Conservation (phyloP, 2,329 filamentous ascomycete species). For the Phialophora macrospora region DNA sequence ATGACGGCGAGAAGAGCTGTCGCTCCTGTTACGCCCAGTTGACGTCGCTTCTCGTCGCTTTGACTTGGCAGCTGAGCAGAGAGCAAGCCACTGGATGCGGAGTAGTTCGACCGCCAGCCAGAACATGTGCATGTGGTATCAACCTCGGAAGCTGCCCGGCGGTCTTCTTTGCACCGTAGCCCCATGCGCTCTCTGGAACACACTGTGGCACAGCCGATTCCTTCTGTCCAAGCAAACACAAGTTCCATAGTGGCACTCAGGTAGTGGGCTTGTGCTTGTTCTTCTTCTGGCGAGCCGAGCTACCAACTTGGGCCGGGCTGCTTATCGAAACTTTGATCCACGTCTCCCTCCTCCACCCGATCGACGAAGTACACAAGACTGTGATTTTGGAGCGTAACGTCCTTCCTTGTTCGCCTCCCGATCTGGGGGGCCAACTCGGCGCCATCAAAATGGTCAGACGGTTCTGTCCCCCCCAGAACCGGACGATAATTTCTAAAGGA, state of each 20-base stretch:
- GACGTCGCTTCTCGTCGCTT: constrained; percentile 1
- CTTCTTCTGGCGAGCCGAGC: background rate
- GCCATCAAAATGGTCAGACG: background rate
- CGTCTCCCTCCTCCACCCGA: background rate
- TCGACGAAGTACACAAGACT: background rate
- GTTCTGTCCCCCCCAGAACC: background rate
- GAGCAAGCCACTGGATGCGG: constrained; percentile 3
- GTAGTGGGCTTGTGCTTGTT: background rate
- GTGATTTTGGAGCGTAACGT: background rate
- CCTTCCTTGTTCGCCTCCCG: background rate
- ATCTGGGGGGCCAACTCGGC: background rate
- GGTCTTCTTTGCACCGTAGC: background rate
- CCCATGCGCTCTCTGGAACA: no score
- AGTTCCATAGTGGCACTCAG: background rate
- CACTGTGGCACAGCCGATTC: background rate
- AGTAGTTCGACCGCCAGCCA: background rate
- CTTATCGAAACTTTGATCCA: background rate
- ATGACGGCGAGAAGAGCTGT: background rate
- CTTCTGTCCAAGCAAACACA: background rate
- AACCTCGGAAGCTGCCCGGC: background rate
- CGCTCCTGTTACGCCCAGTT: background rate
- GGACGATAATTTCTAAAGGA: background rate
- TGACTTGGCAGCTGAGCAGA: constrained; percentile 14
- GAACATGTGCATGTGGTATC: background rate
- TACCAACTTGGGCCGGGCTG: background rate